A percentile compares a stretch with the other conserved stretches of the same genome.
These are phyloP conservation scores for Peltaster fructicola DNA, from an alignment of 2,329 filamentous ascomycete genomes.

Conservation along the genomic window DNA sequence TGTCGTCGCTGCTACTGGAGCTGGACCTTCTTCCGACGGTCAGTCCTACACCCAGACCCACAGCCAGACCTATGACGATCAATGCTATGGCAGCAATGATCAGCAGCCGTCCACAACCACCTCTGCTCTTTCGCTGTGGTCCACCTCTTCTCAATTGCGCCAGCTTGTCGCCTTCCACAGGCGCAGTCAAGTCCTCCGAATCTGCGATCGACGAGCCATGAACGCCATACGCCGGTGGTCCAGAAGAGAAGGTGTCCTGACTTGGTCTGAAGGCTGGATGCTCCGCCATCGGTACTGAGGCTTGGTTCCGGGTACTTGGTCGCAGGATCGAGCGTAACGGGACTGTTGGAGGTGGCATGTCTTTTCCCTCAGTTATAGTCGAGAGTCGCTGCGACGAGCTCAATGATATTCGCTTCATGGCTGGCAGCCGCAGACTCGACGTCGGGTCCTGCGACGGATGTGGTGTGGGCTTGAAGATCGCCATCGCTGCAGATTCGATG, in stretches of 20 bases:
- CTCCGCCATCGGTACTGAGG: not conserved
- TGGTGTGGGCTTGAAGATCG: too few species aligned
- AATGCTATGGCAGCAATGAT: conserved; percentile 22
- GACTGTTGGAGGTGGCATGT: too few species aligned
- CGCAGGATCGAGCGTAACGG: not conserved
- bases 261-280: conserved; percentile 1
- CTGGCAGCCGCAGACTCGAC: conserved; percentile 6
- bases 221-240: conserved; percentile 14
- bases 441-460: conserved; percentile 1
- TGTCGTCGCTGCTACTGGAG: conserved; percentile 3
- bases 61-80: conserved; percentile 18
- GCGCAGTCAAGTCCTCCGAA: conserved; percentile 6
- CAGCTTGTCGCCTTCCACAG: conserved; percentile 15
- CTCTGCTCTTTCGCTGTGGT: conserved; percentile 9
- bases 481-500: too few species aligned
- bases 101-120: conserved; percentile 23
- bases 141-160: conserved; percentile 10
- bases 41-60: conserved; percentile 23
- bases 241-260: conserved; percentile 6
- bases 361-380: conserved; percentile 9
- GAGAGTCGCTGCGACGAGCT: conserved; percentile 6
- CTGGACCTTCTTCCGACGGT: conserved; percentile 7
- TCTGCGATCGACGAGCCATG: conserved; percentile 9
- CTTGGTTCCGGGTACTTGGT: conserved; percentile 1
- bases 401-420: conserved; percentile 6